phyloP scores from a whole-genome alignment of 2,329 filamentous ascomycete species.

The Basipetospora chlamydospora region DNA sequence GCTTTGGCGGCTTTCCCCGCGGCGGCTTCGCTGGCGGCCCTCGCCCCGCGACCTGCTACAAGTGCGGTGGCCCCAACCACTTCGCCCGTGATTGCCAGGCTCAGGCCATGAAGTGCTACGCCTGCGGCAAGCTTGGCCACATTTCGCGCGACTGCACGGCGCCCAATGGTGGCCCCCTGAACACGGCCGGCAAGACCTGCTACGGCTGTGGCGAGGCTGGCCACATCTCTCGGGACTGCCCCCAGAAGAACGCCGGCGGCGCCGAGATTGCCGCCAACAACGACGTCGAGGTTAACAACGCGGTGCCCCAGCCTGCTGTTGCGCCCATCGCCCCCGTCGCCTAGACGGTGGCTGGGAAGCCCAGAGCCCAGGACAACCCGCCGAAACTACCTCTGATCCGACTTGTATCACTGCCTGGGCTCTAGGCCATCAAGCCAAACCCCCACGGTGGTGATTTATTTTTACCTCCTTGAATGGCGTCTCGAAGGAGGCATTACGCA shows the following conservation, averaged over 20 bases:
- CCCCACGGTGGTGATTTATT: no score
- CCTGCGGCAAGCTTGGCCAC: slow-evolving; percentile 88
- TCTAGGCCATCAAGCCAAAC: no score
- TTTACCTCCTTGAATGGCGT: no score
- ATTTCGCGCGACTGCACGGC: slow-evolving; percentile 91
- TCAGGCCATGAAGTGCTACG: slow-evolving; percentile 97
- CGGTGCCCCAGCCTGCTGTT: slow-evolving; percentile 20
- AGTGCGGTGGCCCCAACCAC: slow-evolving; percentile 82
- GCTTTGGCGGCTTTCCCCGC: slow-evolving; percentile 49
- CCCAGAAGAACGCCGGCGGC: slow-evolving; percentile 45
- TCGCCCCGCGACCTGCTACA: slow-evolving; percentile 57
- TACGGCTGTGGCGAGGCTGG: slow-evolving; percentile 94
- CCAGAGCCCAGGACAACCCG: neutral
- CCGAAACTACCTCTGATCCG: neutral
- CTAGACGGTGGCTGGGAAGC: no score
- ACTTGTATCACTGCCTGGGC: no score
- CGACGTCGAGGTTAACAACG: slow-evolving; percentile 28
- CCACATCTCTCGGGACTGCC: slow-evolving; percentile 92
- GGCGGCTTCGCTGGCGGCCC: slow-evolving; percentile 61
- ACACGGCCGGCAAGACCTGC: slow-evolving; percentile 95
- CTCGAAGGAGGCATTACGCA: no score
- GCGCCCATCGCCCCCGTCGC: slow-evolving; percentile 26
- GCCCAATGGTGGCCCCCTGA: slow-evolving; percentile 87
- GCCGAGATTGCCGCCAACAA: slow-evolving; percentile 33
- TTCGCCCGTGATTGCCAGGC: slow-evolving; percentile 97